Conservation (phyloP, 345 rosid genomes). For the Arabidopsis suecica region DNA sequence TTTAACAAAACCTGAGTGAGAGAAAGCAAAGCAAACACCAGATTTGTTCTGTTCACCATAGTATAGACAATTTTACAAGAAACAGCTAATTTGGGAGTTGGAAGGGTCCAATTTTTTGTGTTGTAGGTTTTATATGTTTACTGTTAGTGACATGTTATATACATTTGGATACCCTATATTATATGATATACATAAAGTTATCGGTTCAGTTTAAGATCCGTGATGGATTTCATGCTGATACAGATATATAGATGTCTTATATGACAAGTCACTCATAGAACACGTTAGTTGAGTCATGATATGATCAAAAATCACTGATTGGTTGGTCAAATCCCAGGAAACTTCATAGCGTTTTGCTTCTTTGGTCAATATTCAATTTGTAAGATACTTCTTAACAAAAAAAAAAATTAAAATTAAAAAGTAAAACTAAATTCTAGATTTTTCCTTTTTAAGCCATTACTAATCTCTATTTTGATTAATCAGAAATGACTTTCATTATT, state of each 20-base stretch:
- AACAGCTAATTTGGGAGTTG: slow-evolving; percentile 32
- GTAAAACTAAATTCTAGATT: too few relatives aligned
- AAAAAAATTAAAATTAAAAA: too few relatives aligned
- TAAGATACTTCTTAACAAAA: too few relatives aligned
- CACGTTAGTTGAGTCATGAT: background rate
- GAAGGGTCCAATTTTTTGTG: slow-evolving; percentile 25
- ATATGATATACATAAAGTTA: slow-evolving; percentile 15
- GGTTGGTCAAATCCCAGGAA: slow-evolving; percentile 14
- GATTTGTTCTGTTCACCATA: slow-evolving; percentile 33
- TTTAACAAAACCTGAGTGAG: slow-evolving; percentile 5
- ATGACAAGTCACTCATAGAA: background rate
- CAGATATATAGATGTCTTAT: too few relatives aligned
- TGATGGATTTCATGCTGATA: too few relatives aligned
- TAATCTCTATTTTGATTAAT: background rate
- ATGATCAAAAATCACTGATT: slow-evolving; percentile 18
- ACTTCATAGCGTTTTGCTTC: background rate
- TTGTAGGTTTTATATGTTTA: slow-evolving; percentile 27
- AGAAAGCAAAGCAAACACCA: slow-evolving; percentile 28
- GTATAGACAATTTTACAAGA: slow-evolving; percentile 21
- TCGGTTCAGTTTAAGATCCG: background rate
- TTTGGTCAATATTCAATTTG: slow-evolving; percentile 13
- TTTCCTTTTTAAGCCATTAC: background rate
- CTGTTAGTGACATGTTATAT: slow-evolving; percentile 14
- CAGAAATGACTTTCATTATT: slow-evolving; percentile 21
- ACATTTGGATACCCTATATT: slow-evolving; percentile 4